phyloP scores from a whole-genome alignment of 257 asterid genomes.

The Nicotiana undulata region DNA sequence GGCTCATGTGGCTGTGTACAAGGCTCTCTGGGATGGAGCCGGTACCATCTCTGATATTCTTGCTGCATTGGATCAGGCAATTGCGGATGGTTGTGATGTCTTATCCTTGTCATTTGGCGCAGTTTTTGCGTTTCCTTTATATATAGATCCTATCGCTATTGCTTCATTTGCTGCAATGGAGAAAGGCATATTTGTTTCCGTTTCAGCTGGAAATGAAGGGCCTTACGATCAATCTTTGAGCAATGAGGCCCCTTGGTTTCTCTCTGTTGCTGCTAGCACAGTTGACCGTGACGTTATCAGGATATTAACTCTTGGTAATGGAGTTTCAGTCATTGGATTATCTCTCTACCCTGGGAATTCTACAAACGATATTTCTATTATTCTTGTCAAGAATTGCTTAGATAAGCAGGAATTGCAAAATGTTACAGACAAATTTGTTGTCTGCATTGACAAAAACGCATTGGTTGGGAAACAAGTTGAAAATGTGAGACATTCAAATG shows the following conservation, averaged over 20 bases:
- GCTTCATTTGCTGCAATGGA: no score
- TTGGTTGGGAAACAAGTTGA: slow-evolving; percentile 30
- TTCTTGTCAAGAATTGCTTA: slow-evolving; percentile 11
- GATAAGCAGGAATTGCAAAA: slow-evolving; percentile 16
- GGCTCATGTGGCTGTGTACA: slow-evolving; percentile 55
- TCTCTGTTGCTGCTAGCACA: slow-evolving; percentile 59
- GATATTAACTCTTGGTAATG: slow-evolving; percentile 33
- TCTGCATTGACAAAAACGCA: slow-evolving; percentile 40
- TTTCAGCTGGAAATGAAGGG: slow-evolving; percentile 62
- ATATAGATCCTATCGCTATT: slow-evolving; percentile 39
- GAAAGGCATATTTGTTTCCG: slow-evolving; percentile 34
- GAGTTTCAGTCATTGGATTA: slow-evolving; percentile 25
- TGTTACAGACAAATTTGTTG: slow-evolving; percentile 18
- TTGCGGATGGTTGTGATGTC: slow-evolving; percentile 49
- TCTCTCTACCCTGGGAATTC: slow-evolving; percentile 48
- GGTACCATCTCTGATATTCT: slow-evolving; percentile 31
- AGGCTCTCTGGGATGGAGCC: slow-evolving; percentile 53
- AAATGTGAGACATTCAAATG: slow-evolving; percentile 16
- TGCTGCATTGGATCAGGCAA: slow-evolving; percentile 67
- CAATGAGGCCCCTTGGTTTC: slow-evolving; percentile 68
- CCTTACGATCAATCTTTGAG: slow-evolving; percentile 28
- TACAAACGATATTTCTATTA: slow-evolving; percentile 19
- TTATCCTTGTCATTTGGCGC: slow-evolving; percentile 51
- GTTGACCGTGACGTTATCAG: slow-evolving; percentile 44
- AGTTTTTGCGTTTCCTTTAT: slow-evolving; percentile 20